A percentile compares a stretch with the other conserved stretches of the same genome.
phyloP scores from a whole-genome alignment of 257 asterid species.

The Ajuga chamaepitys region DNA sequence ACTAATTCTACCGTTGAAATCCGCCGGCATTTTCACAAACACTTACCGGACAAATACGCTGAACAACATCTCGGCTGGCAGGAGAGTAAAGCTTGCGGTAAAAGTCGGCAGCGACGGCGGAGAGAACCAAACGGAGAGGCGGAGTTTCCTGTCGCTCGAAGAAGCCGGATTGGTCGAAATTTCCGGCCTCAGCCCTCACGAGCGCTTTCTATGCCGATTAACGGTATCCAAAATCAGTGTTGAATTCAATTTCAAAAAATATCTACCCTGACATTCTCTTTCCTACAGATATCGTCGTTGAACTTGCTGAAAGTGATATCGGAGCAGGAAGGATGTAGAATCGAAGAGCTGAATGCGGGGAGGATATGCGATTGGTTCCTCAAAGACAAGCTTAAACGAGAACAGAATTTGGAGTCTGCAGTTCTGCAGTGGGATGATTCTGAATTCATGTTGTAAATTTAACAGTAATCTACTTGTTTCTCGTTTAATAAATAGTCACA shows the following conservation, averaged over 20 bases:
- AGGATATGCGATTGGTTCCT: conserved; percentile 80
- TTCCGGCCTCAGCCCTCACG: conserved; percentile 74
- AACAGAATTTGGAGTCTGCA: conserved; percentile 62
- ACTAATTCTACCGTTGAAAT: not conserved
- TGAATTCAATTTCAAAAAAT: not conserved
- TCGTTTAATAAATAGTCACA: too few species aligned
- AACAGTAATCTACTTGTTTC: too few species aligned
- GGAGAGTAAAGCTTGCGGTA: conserved; percentile 2
- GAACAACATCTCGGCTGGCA: not conserved
- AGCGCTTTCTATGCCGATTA: conserved; percentile 73
- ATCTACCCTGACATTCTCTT: not conserved
- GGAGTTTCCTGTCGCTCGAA: conserved; percentile 52
- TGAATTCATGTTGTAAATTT: conserved; percentile 28
- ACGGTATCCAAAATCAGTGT: conserved; percentile 33
- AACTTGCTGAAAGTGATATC: conserved; percentile 60
- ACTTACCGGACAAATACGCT: not conserved
- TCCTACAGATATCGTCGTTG: conserved; percentile 66
- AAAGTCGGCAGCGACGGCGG: conserved; percentile 20
- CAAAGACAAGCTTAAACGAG: conserved; percentile 68
- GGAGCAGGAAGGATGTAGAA: conserved; percentile 74
- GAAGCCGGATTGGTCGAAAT: conserved; percentile 91
- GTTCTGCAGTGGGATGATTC: conserved; percentile 81
- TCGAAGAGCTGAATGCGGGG: conserved; percentile 81
- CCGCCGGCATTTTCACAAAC: conserved; percentile 9
- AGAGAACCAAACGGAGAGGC: conserved; percentile 25